Evolutionary conservation across 176 grass and related monocot genomes (phyloP).

Genomic region (Oryza nivara): DNA sequence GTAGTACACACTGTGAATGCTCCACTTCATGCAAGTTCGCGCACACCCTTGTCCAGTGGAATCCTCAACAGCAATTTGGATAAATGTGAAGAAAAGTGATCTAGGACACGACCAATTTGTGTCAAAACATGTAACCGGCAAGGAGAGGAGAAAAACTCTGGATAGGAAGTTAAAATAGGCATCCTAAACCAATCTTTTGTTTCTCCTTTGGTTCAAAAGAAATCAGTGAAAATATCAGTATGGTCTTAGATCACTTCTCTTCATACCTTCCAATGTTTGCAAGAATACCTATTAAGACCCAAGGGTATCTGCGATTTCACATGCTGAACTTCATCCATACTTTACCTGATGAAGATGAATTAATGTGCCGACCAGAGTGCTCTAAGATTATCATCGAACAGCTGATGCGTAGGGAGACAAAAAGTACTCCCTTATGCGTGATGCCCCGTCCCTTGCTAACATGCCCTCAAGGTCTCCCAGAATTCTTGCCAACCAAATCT

Average conservation of each 20-base stretch:
- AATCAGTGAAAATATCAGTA: neutral
- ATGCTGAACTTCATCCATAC: neutral
- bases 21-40: neutral
- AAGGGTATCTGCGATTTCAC: neutral
- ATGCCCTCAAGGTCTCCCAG: constrained; percentile 96
- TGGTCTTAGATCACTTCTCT: constrained; percentile 37
- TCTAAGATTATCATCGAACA: constrained; percentile 40
- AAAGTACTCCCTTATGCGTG: constrained; percentile 74
- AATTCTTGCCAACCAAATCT: constrained; percentile 93
- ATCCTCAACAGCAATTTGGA: neutral
- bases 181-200: constrained; percentile 10
- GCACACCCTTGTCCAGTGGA: neutral
- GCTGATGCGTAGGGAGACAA: constrained; percentile 61
- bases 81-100: constrained; percentile 40
- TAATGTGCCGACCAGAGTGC: neutral
- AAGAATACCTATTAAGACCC: neutral
- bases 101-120: constrained; percentile 12
- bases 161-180: neutral
- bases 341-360: neutral
- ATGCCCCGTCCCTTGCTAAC: constrained; percentile 75
- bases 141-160: neutral
- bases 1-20: constrained; percentile 3
- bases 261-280: constrained; percentile 29
- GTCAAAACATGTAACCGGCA: neutral
- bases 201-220: neutral